Base-by-base conservation (phyloP, 106 monocot species). In the Dactylorhiza incarnata region DNA sequence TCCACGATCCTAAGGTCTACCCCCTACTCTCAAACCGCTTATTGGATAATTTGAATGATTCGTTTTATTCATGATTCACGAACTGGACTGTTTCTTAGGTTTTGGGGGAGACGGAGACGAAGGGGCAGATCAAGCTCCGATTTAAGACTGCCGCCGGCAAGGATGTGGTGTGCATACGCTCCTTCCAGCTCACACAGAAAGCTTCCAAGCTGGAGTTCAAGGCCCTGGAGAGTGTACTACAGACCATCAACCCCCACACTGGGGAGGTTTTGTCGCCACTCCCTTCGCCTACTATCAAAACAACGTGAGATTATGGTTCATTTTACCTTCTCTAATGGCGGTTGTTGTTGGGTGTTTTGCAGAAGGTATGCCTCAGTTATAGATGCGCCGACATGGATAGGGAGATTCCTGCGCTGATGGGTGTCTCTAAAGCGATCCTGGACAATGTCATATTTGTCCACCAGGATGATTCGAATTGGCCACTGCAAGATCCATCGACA, bases 361-460 rank as follows among this genome's bases (percentile, higher is more conserved):
- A 96, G 97, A 99, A 99, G 80, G 97, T 99, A 49, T 99, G 97
- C 74, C 86, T 99, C 9, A 99, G 97, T 83, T 99, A 99, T 74
- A 78, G 97, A 80, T 99, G 97, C 79, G 97, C 97, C 4, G 97
- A 99, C 73, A 99, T 99, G 97, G 97, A 99, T 55, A 87, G 94
- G 74, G 97, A 99, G 81, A 99, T 99, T 45, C 91, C 97, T 14
- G 85, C 94, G 10, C 68, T 99, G 75, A 99, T 99, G 97, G 94
- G 97, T 12, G 94, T 99, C 9, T 99, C 97, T 0, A 99, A 99
- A 82, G 97, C 97, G 4, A 83, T 99, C 49, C 75, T 99, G 69
- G 97, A 99, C 79, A 99, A 99, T 79, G 97, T 99, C 37, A 94
- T 99, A 74, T 99, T 99, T 81, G 97, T 91, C n/a, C 97, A 99